Conservation (phyloP, 208 protist genomes). For the Trypanosoma brucei region DNA sequence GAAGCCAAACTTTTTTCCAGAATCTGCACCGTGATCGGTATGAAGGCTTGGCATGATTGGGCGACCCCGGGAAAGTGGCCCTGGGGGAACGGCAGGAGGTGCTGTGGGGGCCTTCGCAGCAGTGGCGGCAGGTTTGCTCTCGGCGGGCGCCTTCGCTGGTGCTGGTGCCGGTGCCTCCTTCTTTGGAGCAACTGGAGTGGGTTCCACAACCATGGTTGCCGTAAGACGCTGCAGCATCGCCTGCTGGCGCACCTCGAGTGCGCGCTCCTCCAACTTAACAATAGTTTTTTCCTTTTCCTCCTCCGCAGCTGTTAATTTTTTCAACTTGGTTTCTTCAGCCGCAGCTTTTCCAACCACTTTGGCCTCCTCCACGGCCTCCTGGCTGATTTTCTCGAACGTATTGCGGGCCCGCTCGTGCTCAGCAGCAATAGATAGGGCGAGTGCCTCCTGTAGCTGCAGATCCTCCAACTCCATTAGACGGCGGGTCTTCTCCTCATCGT, state of each 20-base stretch:
- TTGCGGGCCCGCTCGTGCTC: constrained; percentile 35
- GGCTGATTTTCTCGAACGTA: constrained; percentile 12
- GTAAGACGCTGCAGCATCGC: constrained; percentile 33
- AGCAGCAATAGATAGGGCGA: constrained; percentile 48
- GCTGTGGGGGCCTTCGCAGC: constrained; percentile 8
- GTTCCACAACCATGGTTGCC: constrained; percentile 12
- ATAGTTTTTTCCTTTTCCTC: constrained; percentile 53
- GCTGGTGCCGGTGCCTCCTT: neutral
- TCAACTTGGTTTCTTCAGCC: constrained; percentile 25
- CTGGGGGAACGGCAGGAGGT: constrained; percentile 5
- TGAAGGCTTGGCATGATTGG: neutral
- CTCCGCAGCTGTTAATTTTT: constrained; percentile 38
- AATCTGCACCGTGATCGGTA: neutral
- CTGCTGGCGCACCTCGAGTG: constrained; percentile 38
- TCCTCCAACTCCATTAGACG: constrained; percentile 58
- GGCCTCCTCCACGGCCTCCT: constrained; percentile 23
- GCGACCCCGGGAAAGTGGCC: neutral
- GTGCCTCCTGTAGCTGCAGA: constrained; percentile 56
- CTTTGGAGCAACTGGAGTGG: neutral
- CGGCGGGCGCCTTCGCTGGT: neutral
- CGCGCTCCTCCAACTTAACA: constrained; percentile 35
- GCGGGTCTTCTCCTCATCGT: constrained; percentile 30
- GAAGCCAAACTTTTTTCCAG: constrained; percentile 24
- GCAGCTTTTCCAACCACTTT: neutral
- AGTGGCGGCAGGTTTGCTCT: neutral